A percentile compares a stretch with the other conserved stretches of the same genome.
These are phyloP conservation scores for Silene noctiflora DNA, from an alignment of 179 eudicot genomes.

Conservation along the genomic window DNA sequence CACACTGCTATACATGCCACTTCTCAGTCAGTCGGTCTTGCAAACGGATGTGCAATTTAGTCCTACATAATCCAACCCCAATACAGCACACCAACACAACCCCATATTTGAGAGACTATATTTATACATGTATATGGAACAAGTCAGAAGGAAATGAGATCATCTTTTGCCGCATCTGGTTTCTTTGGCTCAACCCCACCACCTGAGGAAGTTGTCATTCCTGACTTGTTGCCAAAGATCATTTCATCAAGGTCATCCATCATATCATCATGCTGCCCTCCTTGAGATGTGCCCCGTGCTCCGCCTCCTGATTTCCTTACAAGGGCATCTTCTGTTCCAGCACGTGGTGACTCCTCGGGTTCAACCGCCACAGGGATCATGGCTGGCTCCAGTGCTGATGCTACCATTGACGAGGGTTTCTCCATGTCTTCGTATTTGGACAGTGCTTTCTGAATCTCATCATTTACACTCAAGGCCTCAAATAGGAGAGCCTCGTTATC, in stretches of 20 bases:
- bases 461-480: constrained; percentile 91
- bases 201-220: constrained; percentile 24
- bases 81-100: constrained; percentile 15
- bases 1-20: constrained; percentile 2
- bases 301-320: constrained; percentile 51
- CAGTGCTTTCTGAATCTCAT: constrained; percentile 79
- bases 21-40: background rate
- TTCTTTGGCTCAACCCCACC: constrained; percentile 56
- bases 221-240: constrained; percentile 78
- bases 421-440: constrained; percentile 75
- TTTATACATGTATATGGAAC: background rate
- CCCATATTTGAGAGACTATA: background rate
- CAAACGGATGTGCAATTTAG: constrained; percentile 14
- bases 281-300: constrained; percentile 41
- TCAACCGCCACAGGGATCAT: constrained; percentile 97
- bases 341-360: constrained; percentile 76
- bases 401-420: constrained; percentile 35
- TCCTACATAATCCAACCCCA: constrained; percentile 22
- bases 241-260: constrained; percentile 98
- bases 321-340: constrained; percentile 61
- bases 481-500: constrained; percentile 89
- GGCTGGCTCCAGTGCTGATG: constrained; percentile 76
- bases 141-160: constrained; percentile 61
- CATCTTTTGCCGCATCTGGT: constrained; percentile 59
- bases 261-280: constrained; percentile 73